Evolutionary conservation across 2,329 filamentous ascomycete genomes (phyloP).

Genomic region (Fusarium sp.): DNA sequence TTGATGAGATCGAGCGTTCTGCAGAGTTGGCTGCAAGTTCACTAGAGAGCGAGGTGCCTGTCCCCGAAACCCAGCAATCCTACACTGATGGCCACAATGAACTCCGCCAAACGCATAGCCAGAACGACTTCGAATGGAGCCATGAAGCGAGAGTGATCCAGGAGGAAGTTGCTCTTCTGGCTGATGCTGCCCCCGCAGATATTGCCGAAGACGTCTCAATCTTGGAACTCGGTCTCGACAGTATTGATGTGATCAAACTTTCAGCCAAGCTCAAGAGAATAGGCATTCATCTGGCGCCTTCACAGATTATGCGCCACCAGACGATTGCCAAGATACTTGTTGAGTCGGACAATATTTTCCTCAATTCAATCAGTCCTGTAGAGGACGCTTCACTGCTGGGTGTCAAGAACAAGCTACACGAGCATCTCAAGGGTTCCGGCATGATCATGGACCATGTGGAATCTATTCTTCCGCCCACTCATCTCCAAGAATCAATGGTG

Average conservation of each 20-base stretch:
- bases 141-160: conserved; percentile 63
- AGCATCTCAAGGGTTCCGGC: conserved; percentile 50
- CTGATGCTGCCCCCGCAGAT: conserved; percentile 60
- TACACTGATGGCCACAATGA: not conserved
- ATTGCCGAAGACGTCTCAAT: conserved; percentile 73
- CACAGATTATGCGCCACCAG: conserved; percentile 78
- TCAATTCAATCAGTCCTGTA: not conserved
- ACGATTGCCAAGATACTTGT: conserved; percentile 71
- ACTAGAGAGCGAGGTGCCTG: conserved; percentile 15
- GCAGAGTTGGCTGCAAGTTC: conserved; percentile 20
- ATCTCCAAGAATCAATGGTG: conserved; percentile 88
- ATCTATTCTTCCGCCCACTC: conserved; percentile 77
- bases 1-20: conserved; percentile 53
- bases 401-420: conserved; percentile 50
- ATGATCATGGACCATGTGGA: conserved; percentile 59
- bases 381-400: conserved; percentile 23
- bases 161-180: conserved; percentile 71
- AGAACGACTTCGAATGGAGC: conserved; percentile 68
- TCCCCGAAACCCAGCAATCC: not conserved
- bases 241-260: conserved; percentile 89
- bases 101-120: conserved; percentile 48
- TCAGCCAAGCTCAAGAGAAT: conserved; percentile 74
- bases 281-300: conserved; percentile 73
- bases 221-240: conserved; percentile 87
- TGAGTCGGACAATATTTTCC: conserved; percentile 3